Evolutionary conservation across 129 eudicot genomes (phyloP), one percentile per base, ranked within the genome.

Genomic region (Tanacetum coccineum): DNA sequence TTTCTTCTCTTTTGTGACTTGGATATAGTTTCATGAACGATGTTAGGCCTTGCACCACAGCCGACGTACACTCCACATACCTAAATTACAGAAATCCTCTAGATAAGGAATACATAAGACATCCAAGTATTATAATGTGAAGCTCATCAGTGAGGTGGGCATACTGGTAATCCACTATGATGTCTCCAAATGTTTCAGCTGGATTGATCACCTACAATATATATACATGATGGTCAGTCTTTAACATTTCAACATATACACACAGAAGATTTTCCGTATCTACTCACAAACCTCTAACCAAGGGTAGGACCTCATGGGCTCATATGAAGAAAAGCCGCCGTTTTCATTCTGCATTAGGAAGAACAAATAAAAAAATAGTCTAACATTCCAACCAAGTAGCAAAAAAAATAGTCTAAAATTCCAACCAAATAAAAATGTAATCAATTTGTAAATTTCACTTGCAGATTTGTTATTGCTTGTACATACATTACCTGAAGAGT

Each of bases 21-120:
- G 91, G 86, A 74, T 80, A 72, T n/a, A 68, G 51, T 58, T 64
- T 82, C 47, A 20, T 80, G 71, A 84, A 84, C 10, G 61, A 9
- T 11, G 46, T 66, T 53, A 87, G 66, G 28, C 84, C 81, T 71
- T 82, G 88, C 70, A 84, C 82, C 17, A 74, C 80, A 26, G 91
- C 85, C 0, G 90, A 78, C 4, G 95, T 87, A 79, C 95, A 87
- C 67, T 86, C 94, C 6, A 86, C 94, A 46, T 86, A 86, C 82
- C 94, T 86, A 61, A 32, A 72, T 62, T 51, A 48, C 39, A 39
- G 39, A 12, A 10, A 40, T 15, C 55, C 8, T 75, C 51, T 59
- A 75, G 62, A 18, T 74, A 59, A 67, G 22, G 55, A 67, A 55
- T 4, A 40, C 12, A 57, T 2, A 71, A 9, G 44, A 26, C 18